Conservation (phyloP, 164 flowering plant genomes). For the Vitis vinifera region ASM3070453v1 NC_081806.1:7487501-7488000, state of each 20-base stretch:
- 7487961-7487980: conserved; percentile 6
- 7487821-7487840: conserved; percentile 16
- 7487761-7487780: background rate
- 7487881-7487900: conserved; percentile 16
- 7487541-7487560: too few relatives aligned
- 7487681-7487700: too few relatives aligned
- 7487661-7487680: too few relatives aligned
- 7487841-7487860: conserved; percentile 20
- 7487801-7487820: conserved; percentile 10
- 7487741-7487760: too few relatives aligned
- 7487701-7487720: too few relatives aligned
- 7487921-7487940: conserved; percentile 1
- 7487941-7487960: conserved; percentile 27
- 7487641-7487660: too few relatives aligned
- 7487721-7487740: too few relatives aligned
- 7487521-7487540: accelerated
- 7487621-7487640: too few relatives aligned
- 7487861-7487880: conserved; percentile 3
- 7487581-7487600: too few relatives aligned
- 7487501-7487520: too few relatives aligned
- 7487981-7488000: background rate
- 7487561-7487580: too few relatives aligned
- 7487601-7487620: too few relatives aligned
- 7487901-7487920: conserved; percentile 11
- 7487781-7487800: background rate